These are phyloP conservation scores for Trametes hirsuta DNA, from an alignment of 1,284 basidiomycete genomes.

Conservation along the genomic window DNA sequence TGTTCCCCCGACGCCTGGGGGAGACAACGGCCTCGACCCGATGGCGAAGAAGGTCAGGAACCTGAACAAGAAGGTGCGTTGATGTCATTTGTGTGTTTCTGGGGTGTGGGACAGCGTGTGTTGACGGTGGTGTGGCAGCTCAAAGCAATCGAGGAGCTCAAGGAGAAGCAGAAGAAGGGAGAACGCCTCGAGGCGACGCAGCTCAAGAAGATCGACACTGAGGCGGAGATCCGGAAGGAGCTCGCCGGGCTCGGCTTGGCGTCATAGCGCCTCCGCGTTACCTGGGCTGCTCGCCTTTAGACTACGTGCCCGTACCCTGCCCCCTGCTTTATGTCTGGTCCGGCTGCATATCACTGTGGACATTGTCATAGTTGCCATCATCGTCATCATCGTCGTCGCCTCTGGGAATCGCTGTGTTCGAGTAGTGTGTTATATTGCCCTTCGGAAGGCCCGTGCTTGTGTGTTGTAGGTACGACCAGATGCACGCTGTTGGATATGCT, in stretches of 20 bases:
- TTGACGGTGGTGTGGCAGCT: slow-evolving; percentile 51
- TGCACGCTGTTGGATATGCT: slow-evolving; percentile 3
- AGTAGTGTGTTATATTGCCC: slow-evolving; percentile 9
- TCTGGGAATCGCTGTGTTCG: slow-evolving; percentile 11
- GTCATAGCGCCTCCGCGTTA: slow-evolving; percentile 17
- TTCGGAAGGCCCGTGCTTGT: neutral
- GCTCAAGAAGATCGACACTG: slow-evolving; percentile 92
- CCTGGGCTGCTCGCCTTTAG: neutral
- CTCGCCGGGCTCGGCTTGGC: slow-evolving; percentile 52
- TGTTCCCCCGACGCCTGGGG: slow-evolving; percentile 59
- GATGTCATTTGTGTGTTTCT: slow-evolving; percentile 2
- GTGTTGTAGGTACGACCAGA: slow-evolving; percentile 5
- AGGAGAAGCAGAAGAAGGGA: slow-evolving; percentile 85
- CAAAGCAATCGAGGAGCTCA: slow-evolving; percentile 95
- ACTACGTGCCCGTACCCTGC: neutral
- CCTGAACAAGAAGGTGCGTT: slow-evolving; percentile 82
- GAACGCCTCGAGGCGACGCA: slow-evolving; percentile 93
- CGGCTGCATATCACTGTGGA: slow-evolving; percentile 2
- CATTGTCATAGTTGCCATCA: neutral
- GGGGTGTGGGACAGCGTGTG: neutral
- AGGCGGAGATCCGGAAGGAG: slow-evolving; percentile 83
- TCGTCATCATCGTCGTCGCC: neutral
- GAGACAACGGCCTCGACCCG: slow-evolving; percentile 71
- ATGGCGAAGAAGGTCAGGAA: slow-evolving; percentile 91
- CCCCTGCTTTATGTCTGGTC: slow-evolving; percentile 2